Percentiles rank a stretch among this genome's conserved stretches.
Evolutionary conservation across 305 asterid genomes (phyloP).

Genomic region (Withania somnifera): DNA sequence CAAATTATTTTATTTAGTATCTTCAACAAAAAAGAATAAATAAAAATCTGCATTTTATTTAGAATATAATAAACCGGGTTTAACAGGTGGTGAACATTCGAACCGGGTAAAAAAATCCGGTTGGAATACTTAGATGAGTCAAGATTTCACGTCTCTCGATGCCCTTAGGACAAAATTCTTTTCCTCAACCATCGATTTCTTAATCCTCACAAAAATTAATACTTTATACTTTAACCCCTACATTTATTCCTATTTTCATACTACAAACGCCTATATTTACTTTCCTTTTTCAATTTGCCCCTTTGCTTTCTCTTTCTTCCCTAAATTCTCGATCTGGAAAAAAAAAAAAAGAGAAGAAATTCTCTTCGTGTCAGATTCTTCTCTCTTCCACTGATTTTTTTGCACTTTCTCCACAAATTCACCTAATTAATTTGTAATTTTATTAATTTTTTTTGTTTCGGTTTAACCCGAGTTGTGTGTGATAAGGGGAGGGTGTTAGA

Average conservation of each 20-base stretch:
- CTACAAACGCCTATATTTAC: background rate
- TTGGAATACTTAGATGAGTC: constrained; percentile 20
- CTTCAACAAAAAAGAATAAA: no score
- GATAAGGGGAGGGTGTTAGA: no score
- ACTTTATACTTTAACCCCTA: background rate
- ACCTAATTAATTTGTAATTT: no score
- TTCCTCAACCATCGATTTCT: constrained; percentile 5
- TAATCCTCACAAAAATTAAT: background rate
- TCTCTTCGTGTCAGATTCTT: constrained; percentile 13
- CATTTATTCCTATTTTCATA: background rate
- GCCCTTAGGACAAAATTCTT: constrained; percentile 16
- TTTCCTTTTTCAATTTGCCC: background rate
- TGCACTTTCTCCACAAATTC: constrained; percentile 8
- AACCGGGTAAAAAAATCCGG: constrained; percentile 3
- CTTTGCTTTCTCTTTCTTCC: background rate
- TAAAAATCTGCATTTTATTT: no score
- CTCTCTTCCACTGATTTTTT: constrained; percentile 1
- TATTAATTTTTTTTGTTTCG: no score
- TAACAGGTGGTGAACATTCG: background rate
- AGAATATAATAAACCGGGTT: no score
- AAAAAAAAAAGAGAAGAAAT: background rate
- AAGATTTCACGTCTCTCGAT: constrained; percentile 23
- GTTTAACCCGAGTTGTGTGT: no score
- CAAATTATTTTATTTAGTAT: no score
- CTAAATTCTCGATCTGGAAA: constrained; percentile 38